phyloP scores from a whole-genome alignment of 2,329 filamentous ascomycete species.

The Lecanosticta acicola region DNA sequence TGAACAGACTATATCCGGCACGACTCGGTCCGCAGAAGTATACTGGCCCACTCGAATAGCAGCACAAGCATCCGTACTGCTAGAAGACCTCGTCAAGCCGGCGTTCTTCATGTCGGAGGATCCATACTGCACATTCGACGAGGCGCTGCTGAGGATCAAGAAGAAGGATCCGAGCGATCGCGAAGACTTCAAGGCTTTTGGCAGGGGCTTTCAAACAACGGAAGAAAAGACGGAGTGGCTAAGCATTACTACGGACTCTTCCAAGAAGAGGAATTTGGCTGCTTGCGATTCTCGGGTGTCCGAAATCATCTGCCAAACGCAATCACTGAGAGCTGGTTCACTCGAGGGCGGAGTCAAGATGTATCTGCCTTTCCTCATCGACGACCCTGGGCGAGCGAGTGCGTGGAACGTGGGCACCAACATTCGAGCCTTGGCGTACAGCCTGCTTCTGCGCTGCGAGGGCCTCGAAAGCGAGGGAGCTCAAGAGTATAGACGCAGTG shows the following conservation, averaged over 20 bases:
- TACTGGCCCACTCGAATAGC: slow-evolving; percentile 44
- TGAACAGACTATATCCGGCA: slow-evolving; percentile 1
- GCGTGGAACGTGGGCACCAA: slow-evolving; percentile 39
- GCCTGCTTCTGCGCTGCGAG: slow-evolving; percentile 25
- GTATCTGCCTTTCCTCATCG: slow-evolving; percentile 60
- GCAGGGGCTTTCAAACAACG: slow-evolving; percentile 8
- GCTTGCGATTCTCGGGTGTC: slow-evolving; percentile 16
- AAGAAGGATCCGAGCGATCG: slow-evolving; percentile 4
- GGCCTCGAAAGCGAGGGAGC: slow-evolving; percentile 17
- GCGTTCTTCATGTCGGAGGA: slow-evolving; percentile 38
- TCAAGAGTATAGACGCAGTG: slow-evolving; percentile 37
- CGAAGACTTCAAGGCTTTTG: slow-evolving; percentile 12
- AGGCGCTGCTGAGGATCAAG: not conserved
- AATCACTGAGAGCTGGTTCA: slow-evolving; percentile 17
- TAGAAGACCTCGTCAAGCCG: slow-evolving; percentile 33
- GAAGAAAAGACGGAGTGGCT: slow-evolving; percentile 7
- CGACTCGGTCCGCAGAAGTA: slow-evolving; percentile 28
- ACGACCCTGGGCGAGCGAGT: slow-evolving; percentile 39
- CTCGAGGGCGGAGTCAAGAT: slow-evolving; percentile 36
- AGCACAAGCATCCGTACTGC: slow-evolving; percentile 38
- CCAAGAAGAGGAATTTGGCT: slow-evolving; percentile 2
- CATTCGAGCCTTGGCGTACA: slow-evolving; percentile 37
- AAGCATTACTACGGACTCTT: slow-evolving; percentile 1
- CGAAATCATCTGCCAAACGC: slow-evolving; percentile 46
- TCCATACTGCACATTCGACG: slow-evolving; percentile 26